Evolutionary conservation across 805 yeast species (phyloP), one percentile per base, ranked within the genome.

Genomic region (Wickerhamiella qilinensis): DNA sequence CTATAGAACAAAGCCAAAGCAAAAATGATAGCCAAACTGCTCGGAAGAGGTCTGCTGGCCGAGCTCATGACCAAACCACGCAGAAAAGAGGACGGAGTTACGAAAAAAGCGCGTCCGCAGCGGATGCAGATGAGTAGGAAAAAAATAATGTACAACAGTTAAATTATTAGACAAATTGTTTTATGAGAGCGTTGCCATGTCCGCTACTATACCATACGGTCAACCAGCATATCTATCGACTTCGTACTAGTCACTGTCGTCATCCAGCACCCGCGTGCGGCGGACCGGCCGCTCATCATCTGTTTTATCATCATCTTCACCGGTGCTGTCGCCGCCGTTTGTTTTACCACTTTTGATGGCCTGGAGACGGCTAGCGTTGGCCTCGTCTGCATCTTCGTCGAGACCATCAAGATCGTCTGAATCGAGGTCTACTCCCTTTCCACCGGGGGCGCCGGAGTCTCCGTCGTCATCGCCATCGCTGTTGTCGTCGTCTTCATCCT

Each of bases 401-500:
- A 45, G 44, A 15, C 41, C 48, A 25, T 40, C 46, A 16, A 38
- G 41, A 30, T 43, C 45, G n/a, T 43, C 44, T 9, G 43, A 44
- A 15, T 43, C 53, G 12, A 32, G 21, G 3, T 37, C 46, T 1
- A 37, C 48, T 9, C 41, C 49, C 1, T 56, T 58, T 21, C 57
- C 64, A 22, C 58, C 65, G 34, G 50, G 57, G 38, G 57, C 65
- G 28, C 56, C 57, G 16, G 40, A 49, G 36, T 51, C 56, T 6
- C 47, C 47, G 9, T 42, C 52, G 15, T 38, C 47, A 19, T 38
- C 46, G 15, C 39, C 35, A 19, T 28, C 47, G 25, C 44, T 45
- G 35, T 56, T 58, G 24, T 58, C 64, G 25, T 58, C 65, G 33
- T 51, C 57, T 38, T 59, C 65, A 27, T 57, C 57, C 16, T 42